Evolutionary conservation across 2,329 filamentous ascomycete species (phyloP).

Genomic region (Colletotrichum aenigma): DNA sequence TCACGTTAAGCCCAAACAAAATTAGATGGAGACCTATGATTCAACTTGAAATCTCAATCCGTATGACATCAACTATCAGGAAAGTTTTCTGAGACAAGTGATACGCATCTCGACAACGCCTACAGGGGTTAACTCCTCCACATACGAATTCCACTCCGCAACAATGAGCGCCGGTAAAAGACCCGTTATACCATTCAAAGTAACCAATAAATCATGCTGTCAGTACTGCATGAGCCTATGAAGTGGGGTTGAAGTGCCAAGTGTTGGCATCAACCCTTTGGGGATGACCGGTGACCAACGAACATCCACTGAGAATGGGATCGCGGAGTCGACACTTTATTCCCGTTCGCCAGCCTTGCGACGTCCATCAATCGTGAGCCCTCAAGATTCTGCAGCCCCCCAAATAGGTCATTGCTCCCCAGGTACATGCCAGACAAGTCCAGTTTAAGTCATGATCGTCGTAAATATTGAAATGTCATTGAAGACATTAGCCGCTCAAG

Average conservation of each 20-base stretch:
- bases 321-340: not conserved
- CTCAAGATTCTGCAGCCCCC: accelerated
- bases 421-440: not conserved
- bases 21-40: no score
- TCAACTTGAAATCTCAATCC: no score
- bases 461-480: not conserved
- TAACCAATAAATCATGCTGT: not conserved
- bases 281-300: not conserved
- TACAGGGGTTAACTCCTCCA: no score
- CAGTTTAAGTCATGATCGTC: not conserved
- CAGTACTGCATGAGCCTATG: accelerated
- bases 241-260: not conserved
- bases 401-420: not conserved
- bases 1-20: no score
- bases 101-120: no score
- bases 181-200: not conserved
- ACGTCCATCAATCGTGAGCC: not conserved
- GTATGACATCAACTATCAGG: no score
- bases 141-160: no score
- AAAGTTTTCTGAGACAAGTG: no score
- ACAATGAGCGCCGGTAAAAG: not conserved
- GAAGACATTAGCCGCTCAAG: not conserved
- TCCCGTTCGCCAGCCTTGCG: not conserved
- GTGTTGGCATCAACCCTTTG: not conserved
- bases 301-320: not conserved